These are phyloP conservation scores for Aspergillus ochraceus DNA, from an alignment of 2,329 filamentous ascomycete genomes.

Conservation along the genomic window DNA sequence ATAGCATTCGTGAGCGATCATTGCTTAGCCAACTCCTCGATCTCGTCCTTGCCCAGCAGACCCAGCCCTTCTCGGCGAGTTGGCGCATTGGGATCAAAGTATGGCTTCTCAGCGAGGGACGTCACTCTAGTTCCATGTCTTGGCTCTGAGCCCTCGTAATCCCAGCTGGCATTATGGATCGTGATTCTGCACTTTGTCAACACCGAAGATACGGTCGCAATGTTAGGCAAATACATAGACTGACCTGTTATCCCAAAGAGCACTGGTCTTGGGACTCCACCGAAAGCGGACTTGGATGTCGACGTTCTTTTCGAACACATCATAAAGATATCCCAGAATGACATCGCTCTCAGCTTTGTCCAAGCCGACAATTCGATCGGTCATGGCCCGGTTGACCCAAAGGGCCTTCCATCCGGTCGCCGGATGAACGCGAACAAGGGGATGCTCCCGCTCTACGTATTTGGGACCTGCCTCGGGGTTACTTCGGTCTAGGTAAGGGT, in stretches of 20 bases:
- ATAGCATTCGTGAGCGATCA: not conserved
- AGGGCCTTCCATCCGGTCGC: slow-evolving; percentile 73
- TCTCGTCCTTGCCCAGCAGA: slow-evolving; percentile 59
- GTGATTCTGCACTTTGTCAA: slow-evolving; percentile 55
- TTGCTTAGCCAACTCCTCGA: slow-evolving; percentile 20
- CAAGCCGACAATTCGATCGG: slow-evolving; percentile 65
- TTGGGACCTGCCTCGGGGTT: slow-evolving; percentile 62
- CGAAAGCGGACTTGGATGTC: slow-evolving; percentile 72
- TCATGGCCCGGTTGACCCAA: slow-evolving; percentile 71
- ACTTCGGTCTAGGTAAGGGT: slow-evolving; percentile 66
- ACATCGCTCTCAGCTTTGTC: slow-evolving; percentile 69
- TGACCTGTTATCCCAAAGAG: slow-evolving; percentile 69
- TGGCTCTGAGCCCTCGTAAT: slow-evolving; percentile 67
- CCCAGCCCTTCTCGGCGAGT: slow-evolving; percentile 67
- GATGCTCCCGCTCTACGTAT: slow-evolving; percentile 66
- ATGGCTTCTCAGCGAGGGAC: slow-evolving; percentile 69
- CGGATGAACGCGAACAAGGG: slow-evolving; percentile 69
- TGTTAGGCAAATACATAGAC: slow-evolving; percentile 14
- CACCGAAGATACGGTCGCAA: no score
- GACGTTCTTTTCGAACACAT: slow-evolving; percentile 68
- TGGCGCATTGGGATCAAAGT: slow-evolving; percentile 63
- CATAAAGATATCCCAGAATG: slow-evolving; percentile 65
- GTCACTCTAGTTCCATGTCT: slow-evolving; percentile 73
- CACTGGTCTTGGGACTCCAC: slow-evolving; percentile 67
- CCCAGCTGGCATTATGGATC: slow-evolving; percentile 73